Evolutionary conservation across 352 stramenopile species (phyloP).

Genomic region (Phytophthora chlamydospora): DNA sequence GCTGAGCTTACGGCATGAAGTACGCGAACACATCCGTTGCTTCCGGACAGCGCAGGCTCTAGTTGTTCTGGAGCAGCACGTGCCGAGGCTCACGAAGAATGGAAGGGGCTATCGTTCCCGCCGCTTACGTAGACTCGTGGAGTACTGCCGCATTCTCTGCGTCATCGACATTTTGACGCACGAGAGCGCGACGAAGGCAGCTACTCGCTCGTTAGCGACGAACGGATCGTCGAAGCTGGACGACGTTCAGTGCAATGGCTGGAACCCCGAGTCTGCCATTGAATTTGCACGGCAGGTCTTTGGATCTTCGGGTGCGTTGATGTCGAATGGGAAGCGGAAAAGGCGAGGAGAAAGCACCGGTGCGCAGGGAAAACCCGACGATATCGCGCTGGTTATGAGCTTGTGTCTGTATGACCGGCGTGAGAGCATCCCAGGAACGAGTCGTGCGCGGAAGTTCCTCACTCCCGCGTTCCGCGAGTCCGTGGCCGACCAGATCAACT

Average conservation of each 20-base stretch:
- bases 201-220: not conserved
- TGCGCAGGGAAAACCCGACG: not conserved
- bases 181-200: slow-evolving; percentile 16
- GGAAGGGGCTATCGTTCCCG: slow-evolving; percentile 1
- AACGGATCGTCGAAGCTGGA: slow-evolving; percentile 13
- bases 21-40: slow-evolving; percentile 43
- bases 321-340: slow-evolving; percentile 25
- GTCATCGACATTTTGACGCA: slow-evolving; percentile 49
- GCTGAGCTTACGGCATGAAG: slow-evolving; percentile 38
- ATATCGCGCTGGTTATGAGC: slow-evolving; percentile 40
- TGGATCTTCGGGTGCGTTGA: slow-evolving; percentile 9
- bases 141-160: slow-evolving; percentile 49
- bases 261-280: slow-evolving; percentile 46
- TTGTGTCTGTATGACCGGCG: slow-evolving; percentile 43
- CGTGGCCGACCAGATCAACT: slow-evolving; percentile 51
- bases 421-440: slow-evolving; percentile 34
- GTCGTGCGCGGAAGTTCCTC: slow-evolving; percentile 40
- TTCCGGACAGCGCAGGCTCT: slow-evolving; percentile 44
- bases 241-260: slow-evolving; percentile 16
- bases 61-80: slow-evolving; percentile 27
- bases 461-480: slow-evolving; percentile 44
- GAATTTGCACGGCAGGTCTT: slow-evolving; percentile 41
- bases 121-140: slow-evolving; percentile 24
- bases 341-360: not conserved
- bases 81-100: slow-evolving; percentile 12